Conservation (phyloP, 345 rosid species). For the Barbarea vulgaris region DNA sequence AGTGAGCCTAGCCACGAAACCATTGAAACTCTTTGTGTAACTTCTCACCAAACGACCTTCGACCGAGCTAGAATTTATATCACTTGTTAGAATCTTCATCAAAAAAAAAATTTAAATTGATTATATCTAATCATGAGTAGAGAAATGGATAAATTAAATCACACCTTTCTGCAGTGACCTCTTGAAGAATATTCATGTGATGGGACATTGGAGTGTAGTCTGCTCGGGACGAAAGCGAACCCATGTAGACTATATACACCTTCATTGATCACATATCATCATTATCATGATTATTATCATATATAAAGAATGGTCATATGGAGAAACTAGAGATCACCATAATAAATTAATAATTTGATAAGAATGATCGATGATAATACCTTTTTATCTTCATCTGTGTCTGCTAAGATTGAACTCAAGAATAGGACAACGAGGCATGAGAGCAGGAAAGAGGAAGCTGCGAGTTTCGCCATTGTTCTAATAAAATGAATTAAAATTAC, state of each 20-base stretch:
- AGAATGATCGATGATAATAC: background rate
- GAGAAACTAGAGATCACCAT: background rate
- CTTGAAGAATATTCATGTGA: conserved; percentile 46
- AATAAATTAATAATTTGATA: background rate
- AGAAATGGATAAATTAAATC: background rate
- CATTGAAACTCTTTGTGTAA: too few relatives aligned
- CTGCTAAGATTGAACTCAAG: background rate
- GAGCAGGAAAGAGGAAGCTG: background rate
- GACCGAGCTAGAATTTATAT: conserved; percentile 25
- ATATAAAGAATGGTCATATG: background rate
- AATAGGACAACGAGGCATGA: background rate
- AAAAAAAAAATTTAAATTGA: background rate
- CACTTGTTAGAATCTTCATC: background rate
- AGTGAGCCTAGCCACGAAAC: too few relatives aligned
- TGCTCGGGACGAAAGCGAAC: conserved; percentile 24
- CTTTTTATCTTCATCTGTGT: background rate
- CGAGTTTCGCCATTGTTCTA: background rate
- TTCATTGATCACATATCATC: background rate
- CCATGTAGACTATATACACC: conserved; percentile 34
- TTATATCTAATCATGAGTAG: background rate
- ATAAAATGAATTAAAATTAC: background rate
- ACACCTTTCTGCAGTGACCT: conserved; percentile 37
- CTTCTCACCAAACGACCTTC: conserved; percentile 39
- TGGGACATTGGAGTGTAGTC: conserved; percentile 29
- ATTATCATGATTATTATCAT: background rate